Percentiles rank a stretch among this genome's conserved stretches.
phyloP scores from a whole-genome alignment of 202 grass and related monocot genomes.

The Setaria viridis region DNA sequence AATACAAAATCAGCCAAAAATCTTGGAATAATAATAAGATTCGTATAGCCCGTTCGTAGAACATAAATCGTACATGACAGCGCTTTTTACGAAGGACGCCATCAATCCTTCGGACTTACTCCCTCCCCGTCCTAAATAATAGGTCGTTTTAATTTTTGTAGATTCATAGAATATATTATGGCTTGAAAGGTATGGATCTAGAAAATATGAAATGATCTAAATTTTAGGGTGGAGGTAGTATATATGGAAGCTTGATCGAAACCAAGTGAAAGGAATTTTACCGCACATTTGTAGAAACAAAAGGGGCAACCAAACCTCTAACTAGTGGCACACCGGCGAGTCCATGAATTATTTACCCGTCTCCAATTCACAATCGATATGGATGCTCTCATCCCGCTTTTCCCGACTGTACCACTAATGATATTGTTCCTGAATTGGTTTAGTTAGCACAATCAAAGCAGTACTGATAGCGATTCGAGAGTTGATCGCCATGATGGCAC shows the following conservation, averaged over 20 bases:
- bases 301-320: neutral
- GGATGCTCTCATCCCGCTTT: neutral
- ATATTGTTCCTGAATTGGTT: constrained; percentile 10
- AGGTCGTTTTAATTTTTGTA: too few relatives aligned
- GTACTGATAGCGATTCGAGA: neutral
- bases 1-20: too few relatives aligned
- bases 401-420: neutral
- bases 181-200: too few relatives aligned
- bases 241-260: neutral
- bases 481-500: neutral
- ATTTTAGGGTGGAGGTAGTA: too few relatives aligned
- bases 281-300: neutral
- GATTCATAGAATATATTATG: too few relatives aligned
- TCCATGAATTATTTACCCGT: neutral
- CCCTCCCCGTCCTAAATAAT: too few relatives aligned
- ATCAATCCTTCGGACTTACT: too few relatives aligned
- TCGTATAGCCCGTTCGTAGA: too few relatives aligned
- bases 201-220: too few relatives aligned
- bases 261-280: neutral
- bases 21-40: too few relatives aligned
- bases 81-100: too few relatives aligned
- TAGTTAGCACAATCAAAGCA: constrained; percentile 21
- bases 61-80: neutral
- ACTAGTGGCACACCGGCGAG: neutral
- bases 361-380: constrained; percentile 7